Percentiles rank a stretch among this genome's conserved stretches.
Conservation (phyloP, 2,329 filamentous ascomycete genomes). For the Coleophoma eucalyptorum region DNA sequence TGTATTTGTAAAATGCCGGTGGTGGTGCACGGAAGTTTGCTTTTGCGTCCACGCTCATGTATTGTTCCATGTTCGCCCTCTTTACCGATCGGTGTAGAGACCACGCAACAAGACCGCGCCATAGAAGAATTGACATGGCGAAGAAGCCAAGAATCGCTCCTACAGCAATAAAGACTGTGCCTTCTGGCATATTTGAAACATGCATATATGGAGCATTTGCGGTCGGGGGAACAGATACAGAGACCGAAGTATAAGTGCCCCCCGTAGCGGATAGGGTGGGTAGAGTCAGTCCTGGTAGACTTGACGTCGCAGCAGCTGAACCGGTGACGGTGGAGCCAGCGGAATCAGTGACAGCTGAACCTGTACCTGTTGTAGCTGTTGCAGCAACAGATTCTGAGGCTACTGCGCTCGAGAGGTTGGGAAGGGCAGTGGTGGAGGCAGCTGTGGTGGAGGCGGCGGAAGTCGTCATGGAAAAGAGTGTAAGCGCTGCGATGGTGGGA, state of each 20-base stretch:
- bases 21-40: slow-evolving; percentile 51
- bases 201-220: slow-evolving; percentile 88
- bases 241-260: slow-evolving; percentile 60
- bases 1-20: slow-evolving; percentile 62
- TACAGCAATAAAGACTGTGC: slow-evolving; percentile 94
- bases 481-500: slow-evolving; percentile 11
- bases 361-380: slow-evolving; percentile 8
- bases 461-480: slow-evolving; percentile 13
- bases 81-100: slow-evolving; percentile 89
- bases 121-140: slow-evolving; percentile 75
- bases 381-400: slow-evolving; percentile 17
- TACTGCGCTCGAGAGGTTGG: slow-evolving; percentile 16
- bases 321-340: slow-evolving; percentile 8
- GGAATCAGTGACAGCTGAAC: slow-evolving; percentile 13
- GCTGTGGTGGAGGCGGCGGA: slow-evolving; percentile 2
- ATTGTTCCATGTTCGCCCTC: slow-evolving; percentile 74
- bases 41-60: slow-evolving; percentile 61
- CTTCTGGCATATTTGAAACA: slow-evolving; percentile 78
- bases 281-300: slow-evolving; percentile 2
- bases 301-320: slow-evolving; percentile 2
- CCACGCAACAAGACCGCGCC: slow-evolving; percentile 86
- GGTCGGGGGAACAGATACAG: slow-evolving; percentile 77
- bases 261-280: slow-evolving; percentile 18
- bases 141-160: slow-evolving; percentile 84
- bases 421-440: slow-evolving; percentile 8